Evolutionary conservation across 768 basidiomycete genomes (phyloP).

Genomic region (Pleurotus citrinopileatus): DNA sequence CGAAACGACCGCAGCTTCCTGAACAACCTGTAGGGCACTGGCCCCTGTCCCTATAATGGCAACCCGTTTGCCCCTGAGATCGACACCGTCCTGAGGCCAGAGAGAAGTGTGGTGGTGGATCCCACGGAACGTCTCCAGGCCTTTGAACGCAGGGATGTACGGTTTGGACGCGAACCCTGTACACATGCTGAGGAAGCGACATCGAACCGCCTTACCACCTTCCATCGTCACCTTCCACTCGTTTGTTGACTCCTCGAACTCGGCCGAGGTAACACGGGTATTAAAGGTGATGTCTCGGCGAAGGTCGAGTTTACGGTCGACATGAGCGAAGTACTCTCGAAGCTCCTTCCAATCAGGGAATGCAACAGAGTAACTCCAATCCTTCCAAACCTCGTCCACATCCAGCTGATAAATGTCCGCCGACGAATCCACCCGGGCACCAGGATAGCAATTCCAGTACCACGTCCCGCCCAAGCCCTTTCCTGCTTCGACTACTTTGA

Average conservation of each 20-base stretch:
- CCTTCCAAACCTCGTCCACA: slow-evolving; percentile 22
- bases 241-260: slow-evolving; percentile 17
- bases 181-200: slow-evolving; percentile 21
- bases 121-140: slow-evolving; percentile 22
- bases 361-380: slow-evolving; percentile 16
- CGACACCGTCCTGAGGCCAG: slow-evolving; percentile 22
- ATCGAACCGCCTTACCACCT: slow-evolving; percentile 12
- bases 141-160: slow-evolving; percentile 18
- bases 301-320: slow-evolving; percentile 22
- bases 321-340: slow-evolving; percentile 19
- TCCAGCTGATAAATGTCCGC: slow-evolving; percentile 22
- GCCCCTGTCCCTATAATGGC: slow-evolving; percentile 26
- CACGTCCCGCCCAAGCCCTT: slow-evolving; percentile 21
- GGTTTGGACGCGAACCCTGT: slow-evolving; percentile 23
- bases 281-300: slow-evolving; percentile 20
- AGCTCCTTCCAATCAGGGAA: slow-evolving; percentile 9
- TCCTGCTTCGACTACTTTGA: slow-evolving; percentile 14
- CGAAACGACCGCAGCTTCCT: slow-evolving; percentile 18
- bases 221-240: slow-evolving; percentile 22
- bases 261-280: slow-evolving; percentile 19
- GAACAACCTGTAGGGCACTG: slow-evolving; percentile 23
- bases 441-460: slow-evolving; percentile 27
- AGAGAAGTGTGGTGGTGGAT: slow-evolving; percentile 20
- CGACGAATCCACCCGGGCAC: slow-evolving; percentile 24
- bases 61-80: slow-evolving; percentile 21